Percentiles rank a stretch among this genome's conserved stretches.
Evolutionary conservation across 768 basidiomycete genomes (phyloP).

Genomic region (Asterophora parasitica): DNA sequence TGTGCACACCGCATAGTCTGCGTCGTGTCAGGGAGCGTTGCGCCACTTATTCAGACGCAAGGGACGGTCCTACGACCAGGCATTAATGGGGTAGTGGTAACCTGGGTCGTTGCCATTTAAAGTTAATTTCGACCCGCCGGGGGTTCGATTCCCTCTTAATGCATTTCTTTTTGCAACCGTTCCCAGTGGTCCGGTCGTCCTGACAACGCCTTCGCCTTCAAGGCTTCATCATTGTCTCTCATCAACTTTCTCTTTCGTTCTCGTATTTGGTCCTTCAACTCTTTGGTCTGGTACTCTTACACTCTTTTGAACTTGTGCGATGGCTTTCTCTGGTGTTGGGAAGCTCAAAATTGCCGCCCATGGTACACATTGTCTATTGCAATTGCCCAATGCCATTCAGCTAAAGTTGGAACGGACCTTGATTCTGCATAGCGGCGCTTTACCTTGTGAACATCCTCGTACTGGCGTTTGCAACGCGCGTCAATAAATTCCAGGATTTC

Average conservation of each 20-base stretch:
- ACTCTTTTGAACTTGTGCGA: conserved; percentile 6
- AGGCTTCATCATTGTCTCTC: neutral
- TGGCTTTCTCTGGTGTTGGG: conserved; percentile 15
- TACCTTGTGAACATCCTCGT: conserved; percentile 45
- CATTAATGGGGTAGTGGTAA: conserved; percentile 18
- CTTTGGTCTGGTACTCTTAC: conserved; percentile 2
- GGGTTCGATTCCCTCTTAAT: conserved; percentile 87
- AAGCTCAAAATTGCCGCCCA: conserved; percentile 12
- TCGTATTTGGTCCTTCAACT: neutral
- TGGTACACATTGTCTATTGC: conserved; percentile 3
- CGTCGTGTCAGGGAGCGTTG: no score
- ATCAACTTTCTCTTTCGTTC: neutral
- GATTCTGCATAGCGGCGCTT: conserved; percentile 30
- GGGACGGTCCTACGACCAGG: neutral
- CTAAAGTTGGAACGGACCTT: neutral
- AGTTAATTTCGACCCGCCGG: conserved; percentile 69
- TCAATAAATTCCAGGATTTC: conserved; percentile 56
- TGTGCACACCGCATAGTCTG: no score
- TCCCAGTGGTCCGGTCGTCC: conserved; percentile 1
- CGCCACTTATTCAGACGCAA: no score
- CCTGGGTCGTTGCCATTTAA: conserved; percentile 17
- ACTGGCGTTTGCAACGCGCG: conserved; percentile 46
- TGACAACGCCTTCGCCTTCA: conserved; percentile 4
- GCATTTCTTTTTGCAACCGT: conserved; percentile 29
- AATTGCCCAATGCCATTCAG: neutral